Base-by-base conservation (phyloP, 192 early-diverging fungal species). In the Coemansia sp. region DNA sequence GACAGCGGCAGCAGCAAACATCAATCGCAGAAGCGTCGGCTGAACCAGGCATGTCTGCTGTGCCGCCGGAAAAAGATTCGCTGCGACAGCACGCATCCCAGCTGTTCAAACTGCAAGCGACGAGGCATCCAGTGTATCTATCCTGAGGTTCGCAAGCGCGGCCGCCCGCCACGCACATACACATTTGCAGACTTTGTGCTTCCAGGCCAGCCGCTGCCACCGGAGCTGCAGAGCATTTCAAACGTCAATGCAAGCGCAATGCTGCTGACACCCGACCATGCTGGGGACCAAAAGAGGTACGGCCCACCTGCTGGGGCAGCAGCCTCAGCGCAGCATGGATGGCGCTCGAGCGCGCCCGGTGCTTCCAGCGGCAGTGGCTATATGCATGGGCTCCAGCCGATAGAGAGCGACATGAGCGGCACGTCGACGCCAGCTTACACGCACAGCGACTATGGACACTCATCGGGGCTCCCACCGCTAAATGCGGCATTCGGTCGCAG, bases 101-200 rank as follows among this genome's bases (percentile, higher is more conserved):
- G 65, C 65, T 82, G 80, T 50, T 53, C 65, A 37, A 82, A 77
- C 48, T 82, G 80, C 62, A 57, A 68, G 50, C 70, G 67, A 33
- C 64, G 80, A 44, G 80, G 75, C 14, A 78, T 82, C 50, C 67
- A 67, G 42, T 82, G 80, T 55, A 74, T 82, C 4, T 82, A 82
- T 41, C 78, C 78, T 13, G 78, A 80, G 47, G 67, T 75, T 15
- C 67, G 72, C 55, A 74, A 75, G 58, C 64, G 78, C 5, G 78
- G 78, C 13, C 67, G 78, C 10, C 78, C 78, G 38, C 72, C 72
- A 13, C 71, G 78, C n/a, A 71, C 63, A 61, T 80, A 80, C 59
- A 80, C 78, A 48, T 80, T 80, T 62, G 78, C 78, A 13, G 78
- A 74, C 44, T 71, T 80, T 75, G 78, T 65, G 4, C 42, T 59